Conservation (phyloP, 2,329 filamentous ascomycete genomes). For the Exophiala phaeomuriformis region DNA sequence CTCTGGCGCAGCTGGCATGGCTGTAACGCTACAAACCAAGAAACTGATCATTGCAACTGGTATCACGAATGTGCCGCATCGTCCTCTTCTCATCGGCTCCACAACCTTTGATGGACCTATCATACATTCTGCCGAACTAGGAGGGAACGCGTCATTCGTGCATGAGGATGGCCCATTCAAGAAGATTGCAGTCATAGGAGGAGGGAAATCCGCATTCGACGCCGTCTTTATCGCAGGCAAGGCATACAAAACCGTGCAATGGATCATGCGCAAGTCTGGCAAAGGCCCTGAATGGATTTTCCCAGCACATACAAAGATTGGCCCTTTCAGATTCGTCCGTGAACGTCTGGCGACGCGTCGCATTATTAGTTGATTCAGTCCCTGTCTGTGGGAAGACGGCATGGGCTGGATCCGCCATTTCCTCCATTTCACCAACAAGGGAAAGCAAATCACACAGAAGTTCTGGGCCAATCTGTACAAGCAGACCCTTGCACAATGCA, state of each 20-base stretch:
- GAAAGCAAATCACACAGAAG: conserved; percentile 40
- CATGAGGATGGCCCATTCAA: conserved; percentile 36
- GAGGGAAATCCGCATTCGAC: conserved; percentile 59
- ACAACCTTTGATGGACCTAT: conserved; percentile 43
- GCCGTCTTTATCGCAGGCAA: conserved; percentile 55
- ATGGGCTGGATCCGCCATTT: conserved; percentile 40
- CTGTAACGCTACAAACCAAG: conserved; percentile 27
- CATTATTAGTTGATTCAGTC: conserved; percentile 65
- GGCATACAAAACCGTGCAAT: conserved; percentile 44
- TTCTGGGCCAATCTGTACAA: conserved; percentile 50
- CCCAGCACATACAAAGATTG: conserved; percentile 16
- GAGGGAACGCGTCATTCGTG: conserved; percentile 37
- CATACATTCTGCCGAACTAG: conserved; percentile 47
- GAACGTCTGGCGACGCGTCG: conserved; percentile 62
- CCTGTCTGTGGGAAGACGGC: conserved; percentile 62
- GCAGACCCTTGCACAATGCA: conserved; percentile 44
- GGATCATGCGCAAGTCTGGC: conserved; percentile 38
- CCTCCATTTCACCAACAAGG: conserved; percentile 47
- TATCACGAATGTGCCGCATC: conserved; percentile 45
- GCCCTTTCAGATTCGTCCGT: conserved; percentile 57
- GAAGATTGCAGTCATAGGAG: conserved; percentile 51
- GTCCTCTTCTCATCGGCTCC: conserved; percentile 44
- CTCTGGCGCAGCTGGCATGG: conserved; percentile 3
- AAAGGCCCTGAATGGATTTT: conserved; percentile 37
- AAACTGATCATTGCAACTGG: conserved; percentile 52